These are phyloP conservation scores for Aspergillus costaricaensis DNA, from an alignment of 2,329 filamentous ascomycete species.

Conservation along the genomic window DNA sequence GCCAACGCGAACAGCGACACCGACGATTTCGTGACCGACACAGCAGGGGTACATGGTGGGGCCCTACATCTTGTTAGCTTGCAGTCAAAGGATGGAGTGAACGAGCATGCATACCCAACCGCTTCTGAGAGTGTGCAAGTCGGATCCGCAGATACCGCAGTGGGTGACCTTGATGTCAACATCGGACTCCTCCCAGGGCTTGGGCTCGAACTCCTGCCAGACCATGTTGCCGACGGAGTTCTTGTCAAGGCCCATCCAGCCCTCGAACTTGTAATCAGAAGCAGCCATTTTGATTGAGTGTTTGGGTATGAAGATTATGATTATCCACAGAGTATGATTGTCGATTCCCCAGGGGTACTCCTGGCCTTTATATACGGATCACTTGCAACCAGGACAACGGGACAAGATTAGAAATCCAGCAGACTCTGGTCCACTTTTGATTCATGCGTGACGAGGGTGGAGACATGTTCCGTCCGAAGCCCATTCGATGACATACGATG, in stretches of 20 bases:
- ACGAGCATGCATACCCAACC: slow-evolving; percentile 38
- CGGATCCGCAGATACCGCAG: slow-evolving; percentile 66
- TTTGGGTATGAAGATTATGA: not conserved
- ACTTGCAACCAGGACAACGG: not conserved
- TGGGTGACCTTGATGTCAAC: slow-evolving; percentile 65
- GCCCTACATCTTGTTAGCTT: slow-evolving; percentile 22
- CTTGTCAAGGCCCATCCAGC: slow-evolving; percentile 57
- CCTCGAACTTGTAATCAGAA: slow-evolving; percentile 55
- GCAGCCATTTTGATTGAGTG: slow-evolving; percentile 24
- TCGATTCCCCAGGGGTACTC: slow-evolving; percentile 15
- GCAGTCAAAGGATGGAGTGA: too few relatives aligned
- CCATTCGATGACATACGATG: not conserved
- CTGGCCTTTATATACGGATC: slow-evolving; percentile 8
- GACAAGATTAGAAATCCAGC: slow-evolving; percentile 9
- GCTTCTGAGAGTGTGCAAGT: slow-evolving; percentile 59
- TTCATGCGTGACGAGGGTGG: not conserved
- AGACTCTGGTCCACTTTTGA: not conserved
- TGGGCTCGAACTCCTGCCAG: slow-evolving; percentile 61
- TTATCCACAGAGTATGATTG: not conserved
- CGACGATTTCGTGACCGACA: slow-evolving; percentile 67
- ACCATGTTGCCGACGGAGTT: slow-evolving; percentile 55
- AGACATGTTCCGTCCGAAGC: not conserved
- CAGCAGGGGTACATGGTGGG: slow-evolving; percentile 48
- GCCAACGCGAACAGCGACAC: slow-evolving; percentile 59
- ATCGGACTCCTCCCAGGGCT: slow-evolving; percentile 65